These are phyloP conservation scores for Sporothrix brunneoviolacea DNA, from an alignment of 2,329 filamentous ascomycete species.

Conservation along the genomic window DNA sequence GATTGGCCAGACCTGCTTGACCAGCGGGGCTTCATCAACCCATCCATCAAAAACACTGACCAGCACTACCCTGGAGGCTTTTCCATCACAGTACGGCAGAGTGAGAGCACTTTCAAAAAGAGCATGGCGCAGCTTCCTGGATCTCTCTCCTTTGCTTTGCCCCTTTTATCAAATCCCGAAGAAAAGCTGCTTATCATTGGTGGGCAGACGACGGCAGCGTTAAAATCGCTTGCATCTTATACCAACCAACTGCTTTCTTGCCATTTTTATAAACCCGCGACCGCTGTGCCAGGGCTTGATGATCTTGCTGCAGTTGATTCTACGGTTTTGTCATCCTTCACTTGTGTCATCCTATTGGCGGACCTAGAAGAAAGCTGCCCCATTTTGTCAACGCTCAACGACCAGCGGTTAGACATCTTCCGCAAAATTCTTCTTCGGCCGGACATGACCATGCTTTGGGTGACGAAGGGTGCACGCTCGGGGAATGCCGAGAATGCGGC, in stretches of 20 bases:
- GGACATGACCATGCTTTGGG: slow-evolving; percentile 27
- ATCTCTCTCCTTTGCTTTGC: neutral
- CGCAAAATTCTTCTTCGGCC: slow-evolving; percentile 22
- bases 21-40: slow-evolving; percentile 27
- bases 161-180: neutral
- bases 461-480: slow-evolving; percentile 21
- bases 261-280: neutral
- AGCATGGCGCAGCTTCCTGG: slow-evolving; percentile 8
- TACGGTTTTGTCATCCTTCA: slow-evolving; percentile 17
- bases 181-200: slow-evolving; percentile 3
- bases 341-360: slow-evolving; percentile 29
- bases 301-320: slow-evolving; percentile 11
- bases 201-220: neutral
- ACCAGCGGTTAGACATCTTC: slow-evolving; percentile 23
- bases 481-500: slow-evolving; percentile 25
- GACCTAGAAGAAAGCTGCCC: slow-evolving; percentile 29
- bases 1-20: slow-evolving; percentile 30
- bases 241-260: neutral
- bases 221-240: neutral
- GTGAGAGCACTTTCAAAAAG: slow-evolving; percentile 22
- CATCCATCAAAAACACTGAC: slow-evolving; percentile 25
- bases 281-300: slow-evolving; percentile 21
- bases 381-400: slow-evolving; percentile 29
- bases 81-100: slow-evolving; percentile 33
- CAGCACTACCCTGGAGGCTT: slow-evolving; percentile 29